A percentile compares a stretch with the other conserved stretches of the same genome.
phyloP scores from a whole-genome alignment of 2,329 filamentous ascomycete species.

The Reticulascus tulasneorum region DNA sequence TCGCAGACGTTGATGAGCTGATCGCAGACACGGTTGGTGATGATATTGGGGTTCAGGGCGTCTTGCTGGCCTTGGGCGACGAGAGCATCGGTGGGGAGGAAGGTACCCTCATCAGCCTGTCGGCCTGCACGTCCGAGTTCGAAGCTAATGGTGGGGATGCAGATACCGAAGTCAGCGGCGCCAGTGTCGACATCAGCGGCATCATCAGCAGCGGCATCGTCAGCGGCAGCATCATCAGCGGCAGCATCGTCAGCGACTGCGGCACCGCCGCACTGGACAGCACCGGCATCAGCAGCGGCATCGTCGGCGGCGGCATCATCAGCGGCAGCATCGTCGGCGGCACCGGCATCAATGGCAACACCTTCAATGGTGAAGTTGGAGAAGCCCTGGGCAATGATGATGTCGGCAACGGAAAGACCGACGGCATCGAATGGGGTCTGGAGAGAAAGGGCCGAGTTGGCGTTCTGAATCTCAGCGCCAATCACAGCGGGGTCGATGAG shows the following conservation, averaged over 20 bases:
- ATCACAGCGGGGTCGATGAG: conserved; percentile 62
- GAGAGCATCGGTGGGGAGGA: conserved; percentile 52
- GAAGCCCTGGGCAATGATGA: conserved; percentile 60
- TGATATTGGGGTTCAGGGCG: conserved; percentile 60
- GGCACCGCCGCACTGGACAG: too few species aligned
- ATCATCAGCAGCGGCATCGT: conserved; percentile 18
- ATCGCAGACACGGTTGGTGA: conserved; percentile 59
- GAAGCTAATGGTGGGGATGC: conserved; percentile 52
- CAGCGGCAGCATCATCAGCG: conserved; percentile 22
- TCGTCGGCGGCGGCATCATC: conserved; percentile 6
- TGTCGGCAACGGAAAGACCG: conserved; percentile 62
- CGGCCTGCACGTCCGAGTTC: conserved; percentile 49
- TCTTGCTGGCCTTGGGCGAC: conserved; percentile 54
- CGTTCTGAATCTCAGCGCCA: conserved; percentile 55
- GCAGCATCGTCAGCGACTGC: conserved; percentile 14
- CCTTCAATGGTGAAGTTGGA: conserved; percentile 52
- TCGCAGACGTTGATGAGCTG: conserved; percentile 56
- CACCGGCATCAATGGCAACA: conserved; percentile 28
- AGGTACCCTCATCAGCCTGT: conserved; percentile 49
- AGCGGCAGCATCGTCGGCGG: conserved; percentile 9
- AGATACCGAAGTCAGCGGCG: conserved; percentile 44
- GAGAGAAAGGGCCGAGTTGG: conserved; percentile 51
- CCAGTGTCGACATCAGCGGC: conserved; percentile 15
- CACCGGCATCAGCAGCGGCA: conserved; percentile 1
- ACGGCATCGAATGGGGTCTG: conserved; percentile 51